These are phyloP conservation scores for Hericium rajendrae DNA, from an alignment of 768 basidiomycete genomes.

Conservation along the genomic window DNA sequence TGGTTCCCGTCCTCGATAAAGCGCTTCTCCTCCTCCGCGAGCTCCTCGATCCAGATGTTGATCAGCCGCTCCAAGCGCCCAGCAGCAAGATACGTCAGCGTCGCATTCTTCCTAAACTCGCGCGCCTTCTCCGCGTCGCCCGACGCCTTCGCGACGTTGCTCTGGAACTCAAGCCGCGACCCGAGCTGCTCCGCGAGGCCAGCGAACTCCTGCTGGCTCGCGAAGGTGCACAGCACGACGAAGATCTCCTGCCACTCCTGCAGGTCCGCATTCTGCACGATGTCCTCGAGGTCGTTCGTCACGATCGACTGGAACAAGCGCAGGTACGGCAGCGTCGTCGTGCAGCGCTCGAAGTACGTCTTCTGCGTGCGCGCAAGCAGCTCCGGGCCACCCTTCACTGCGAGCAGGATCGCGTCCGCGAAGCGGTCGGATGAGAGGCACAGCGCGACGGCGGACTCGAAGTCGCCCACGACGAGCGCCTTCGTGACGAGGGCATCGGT, in stretches of 20 bases:
- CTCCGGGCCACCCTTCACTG: conserved; percentile 83
- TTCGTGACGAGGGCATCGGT: conserved; percentile 84
- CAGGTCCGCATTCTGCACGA: conserved; percentile 93
- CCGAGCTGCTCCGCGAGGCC: conserved; percentile 89
- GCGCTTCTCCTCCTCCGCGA: conserved; percentile 71
- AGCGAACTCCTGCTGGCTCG: conserved; percentile 73
- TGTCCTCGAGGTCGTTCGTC: conserved; percentile 82
- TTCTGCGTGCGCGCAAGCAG: conserved; percentile 83
- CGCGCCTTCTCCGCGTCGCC: conserved; percentile 24
- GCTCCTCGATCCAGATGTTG: conserved; percentile 86
- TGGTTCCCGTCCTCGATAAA: conserved; percentile 32
- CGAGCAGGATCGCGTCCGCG: conserved; percentile 91
- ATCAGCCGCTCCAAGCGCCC: conserved; percentile 80
- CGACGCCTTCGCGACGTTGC: conserved; percentile 43
- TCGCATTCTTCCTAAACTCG: conserved; percentile 75
- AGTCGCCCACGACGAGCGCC: conserved; percentile 93
- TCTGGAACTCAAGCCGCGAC: conserved; percentile 81
- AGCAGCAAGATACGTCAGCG: conserved; percentile 88
- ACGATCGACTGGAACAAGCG: conserved; percentile 93
- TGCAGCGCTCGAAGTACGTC: conserved; percentile 83
- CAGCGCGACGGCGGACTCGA: conserved; percentile 81
- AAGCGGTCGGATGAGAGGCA: conserved; percentile 84
- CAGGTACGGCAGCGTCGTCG: conserved; percentile 71
- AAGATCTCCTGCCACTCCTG: conserved; percentile 96
- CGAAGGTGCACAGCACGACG: conserved; percentile 93